Base-by-base conservation (phyloP, 169 alveolate species). In the Plasmodium sp. region DNA sequence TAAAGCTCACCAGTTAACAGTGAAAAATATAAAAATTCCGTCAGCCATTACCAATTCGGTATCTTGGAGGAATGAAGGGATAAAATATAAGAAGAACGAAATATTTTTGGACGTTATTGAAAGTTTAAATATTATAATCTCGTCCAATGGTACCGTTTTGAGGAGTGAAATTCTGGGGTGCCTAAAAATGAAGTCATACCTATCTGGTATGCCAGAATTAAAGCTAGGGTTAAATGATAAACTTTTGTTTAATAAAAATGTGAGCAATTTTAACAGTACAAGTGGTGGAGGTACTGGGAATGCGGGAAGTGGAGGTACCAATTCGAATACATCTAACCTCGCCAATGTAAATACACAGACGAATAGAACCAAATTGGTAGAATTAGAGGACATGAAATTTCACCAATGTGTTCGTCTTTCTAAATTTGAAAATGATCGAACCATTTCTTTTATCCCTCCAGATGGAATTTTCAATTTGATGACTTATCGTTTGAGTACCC, bases 401-500 rank as follows among this genome's bases (percentile, higher is more conserved):
- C 99, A 99, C 93, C 99, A 99, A 88, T 99, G 99, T 96, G 99
- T 98, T 27, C 97, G 99, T 88, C 97, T 98, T 34, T 94, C 96
- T 39, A 84, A 92, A 86, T 96, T 96, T 82, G 96, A 94, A 48
- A 74, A 97, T 83, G 99, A 99, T 91, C 97, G 99, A 88, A 98
- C 99, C 27, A 99, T 99, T 48, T 97, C 99, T 79, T 99, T 99
- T 96, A 98, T 99, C 39, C 99, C 99, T 6, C 99, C 99, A 16
- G 99, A 99, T 96, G 99, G 99, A 12, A 99, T 98, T 94, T 99
- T 99, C 96, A 99, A 99, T 95, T 97, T 99, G 41, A 99, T 99
- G 99, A 98, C 99, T 18, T 99, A 99, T 95, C 98, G 99, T 81
- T 97, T 99, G 34, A 98, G 98, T 96, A 97, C 98, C 33, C 98